Percentiles rank a stretch among this genome's conserved stretches.
Conservation (phyloP, 2,329 filamentous ascomycete genomes). For the Pseudogymnoascus sp. region DNA sequence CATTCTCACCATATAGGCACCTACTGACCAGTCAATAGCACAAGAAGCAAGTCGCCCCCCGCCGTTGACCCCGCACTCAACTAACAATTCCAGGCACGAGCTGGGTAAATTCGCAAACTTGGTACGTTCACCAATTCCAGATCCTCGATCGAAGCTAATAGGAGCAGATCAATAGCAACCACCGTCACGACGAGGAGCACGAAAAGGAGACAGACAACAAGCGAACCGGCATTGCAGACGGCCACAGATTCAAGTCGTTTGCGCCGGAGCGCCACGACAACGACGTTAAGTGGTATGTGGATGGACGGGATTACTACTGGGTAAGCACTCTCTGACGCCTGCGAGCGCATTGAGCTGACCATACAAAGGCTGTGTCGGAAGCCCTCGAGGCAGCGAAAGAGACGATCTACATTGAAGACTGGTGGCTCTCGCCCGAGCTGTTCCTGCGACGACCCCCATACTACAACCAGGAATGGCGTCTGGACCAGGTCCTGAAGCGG, state of each 20-base stretch:
- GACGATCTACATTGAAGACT: conserved; percentile 91
- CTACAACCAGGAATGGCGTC: conserved; percentile 72
- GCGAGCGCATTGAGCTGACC: background rate
- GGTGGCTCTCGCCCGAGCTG: conserved; percentile 89
- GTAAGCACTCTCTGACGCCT: conserved; percentile 27
- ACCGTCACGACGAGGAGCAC: conserved; percentile 89
- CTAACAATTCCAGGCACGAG: conserved; percentile 36
- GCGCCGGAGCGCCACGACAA: conserved; percentile 83
- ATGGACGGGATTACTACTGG: conserved; percentile 93
- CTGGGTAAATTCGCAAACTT: conserved; percentile 57
- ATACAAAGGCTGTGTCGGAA: conserved; percentile 62
- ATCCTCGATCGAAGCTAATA: background rate
- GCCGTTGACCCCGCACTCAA: background rate
- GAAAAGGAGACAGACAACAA: conserved; percentile 79
- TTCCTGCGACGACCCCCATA: conserved; percentile 80
- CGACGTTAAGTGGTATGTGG: conserved; percentile 92
- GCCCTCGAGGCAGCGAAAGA: conserved; percentile 87
- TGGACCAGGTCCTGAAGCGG: conserved; percentile 81
- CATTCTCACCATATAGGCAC: background rate
- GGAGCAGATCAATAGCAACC: conserved; percentile 65
- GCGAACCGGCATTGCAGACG: conserved; percentile 60
- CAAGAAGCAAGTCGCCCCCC: conserved; percentile 42
- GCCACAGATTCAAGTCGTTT: conserved; percentile 81
- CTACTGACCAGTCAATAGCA: conserved; percentile 28
- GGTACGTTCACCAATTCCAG: conserved; percentile 31